Base-by-base conservation (phyloP, 148 eudicot genomes). In the Tetragonia tetragonoides region DNA sequence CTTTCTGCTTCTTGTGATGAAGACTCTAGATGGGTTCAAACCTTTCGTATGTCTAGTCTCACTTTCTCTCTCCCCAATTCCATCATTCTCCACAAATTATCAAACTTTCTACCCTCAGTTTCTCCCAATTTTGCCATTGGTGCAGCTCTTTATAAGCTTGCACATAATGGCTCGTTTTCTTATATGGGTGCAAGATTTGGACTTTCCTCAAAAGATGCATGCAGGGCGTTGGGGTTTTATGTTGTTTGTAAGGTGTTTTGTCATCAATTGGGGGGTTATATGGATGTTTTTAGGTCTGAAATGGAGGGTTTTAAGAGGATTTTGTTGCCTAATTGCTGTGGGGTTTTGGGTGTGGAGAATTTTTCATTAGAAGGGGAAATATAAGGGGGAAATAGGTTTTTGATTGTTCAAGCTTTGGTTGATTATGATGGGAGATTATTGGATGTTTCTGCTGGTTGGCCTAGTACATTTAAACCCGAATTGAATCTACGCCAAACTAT, bases 391-490 rank as follows among this genome's bases (percentile, higher is more conserved):
- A 77, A 86, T 78, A 94, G 97, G 81, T 87, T 75, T 51, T 82
- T 95, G 80, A 61, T 89, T 68, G 97, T 91, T 83, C 98, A 95
- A 62, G 97, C 91, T n/a, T 82, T 95, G 81, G 97, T 91, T 65
- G 98, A 95, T 65, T 86, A 89, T 42, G 87, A 95, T 44, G 98
- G 97, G 38, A 89, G 96, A 77, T 92, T 95, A 68, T 82, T 95
- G 28, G 96, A 95, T 78, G 89, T 95, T 4, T 95, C 98, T 2
- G 96, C 97, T 34, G 97, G 98, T 8, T 95, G 98, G 97, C 98
- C 98, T 3, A 85, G 87, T 70, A 75, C 86, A 21, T 84, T 86
- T 86, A 85, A 77, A 6, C 93, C 92, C 0, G 87, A 77, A 4
- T 68, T 78, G 11, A 81, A 88, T 44, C 66, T 95, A 49, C 77